Conservation (phyloP, 140 eudicot species). For the Senecio squalidus region DNA sequence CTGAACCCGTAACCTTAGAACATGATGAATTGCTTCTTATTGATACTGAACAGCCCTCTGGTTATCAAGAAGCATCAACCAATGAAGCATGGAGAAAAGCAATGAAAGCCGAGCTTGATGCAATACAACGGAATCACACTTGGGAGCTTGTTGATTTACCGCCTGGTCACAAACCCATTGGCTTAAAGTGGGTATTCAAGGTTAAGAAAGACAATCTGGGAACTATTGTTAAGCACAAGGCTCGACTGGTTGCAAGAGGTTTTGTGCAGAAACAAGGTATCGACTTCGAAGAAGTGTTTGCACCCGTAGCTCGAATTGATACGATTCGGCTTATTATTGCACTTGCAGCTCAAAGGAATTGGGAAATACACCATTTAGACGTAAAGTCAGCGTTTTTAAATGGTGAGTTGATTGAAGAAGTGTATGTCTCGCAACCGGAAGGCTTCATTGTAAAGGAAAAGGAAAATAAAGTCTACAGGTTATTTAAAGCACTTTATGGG, state of each 20-base stretch:
- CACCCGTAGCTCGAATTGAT: neutral
- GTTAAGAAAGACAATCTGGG: neutral
- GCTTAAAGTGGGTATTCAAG: neutral
- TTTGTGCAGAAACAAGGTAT: neutral
- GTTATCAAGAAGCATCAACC: too few species aligned
- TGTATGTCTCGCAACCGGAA: neutral
- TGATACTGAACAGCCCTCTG: too few species aligned
- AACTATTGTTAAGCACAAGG: neutral
- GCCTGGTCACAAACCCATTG: neutral
- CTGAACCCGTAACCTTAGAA: too few species aligned
- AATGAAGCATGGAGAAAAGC: too few species aligned
- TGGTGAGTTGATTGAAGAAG: neutral
- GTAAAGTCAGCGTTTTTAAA: neutral
- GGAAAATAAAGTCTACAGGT: neutral
- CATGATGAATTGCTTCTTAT: too few species aligned
- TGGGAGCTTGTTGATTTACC: neutral
- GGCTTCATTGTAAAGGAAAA: neutral
- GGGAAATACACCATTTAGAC: neutral
- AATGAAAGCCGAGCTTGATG: too few species aligned
- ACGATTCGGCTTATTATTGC: neutral
- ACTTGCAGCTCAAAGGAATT: neutral
- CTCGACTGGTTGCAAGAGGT: neutral
- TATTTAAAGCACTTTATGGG: neutral
- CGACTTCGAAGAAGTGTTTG: neutral
- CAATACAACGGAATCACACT: neutral